phyloP scores from a whole-genome alignment of 371 early-diverging fungal genomes.

The Mucor circinelloides region DNA sequence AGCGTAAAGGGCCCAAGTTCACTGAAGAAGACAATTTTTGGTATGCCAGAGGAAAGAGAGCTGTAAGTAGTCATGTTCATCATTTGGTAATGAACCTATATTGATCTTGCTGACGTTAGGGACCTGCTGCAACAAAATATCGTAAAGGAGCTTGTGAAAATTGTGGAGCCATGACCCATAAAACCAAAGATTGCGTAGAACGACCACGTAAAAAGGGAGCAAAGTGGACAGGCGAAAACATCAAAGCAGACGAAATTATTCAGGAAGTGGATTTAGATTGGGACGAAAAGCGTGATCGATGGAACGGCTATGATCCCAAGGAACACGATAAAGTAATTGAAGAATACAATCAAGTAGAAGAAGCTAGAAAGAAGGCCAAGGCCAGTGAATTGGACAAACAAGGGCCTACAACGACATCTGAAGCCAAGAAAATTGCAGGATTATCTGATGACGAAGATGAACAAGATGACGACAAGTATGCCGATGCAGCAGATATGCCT shows the following conservation, averaged over 20 bases:
- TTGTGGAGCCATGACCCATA: constrained; percentile 95
- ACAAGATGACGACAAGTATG: constrained; percentile 91
- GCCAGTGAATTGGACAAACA: constrained; percentile 77
- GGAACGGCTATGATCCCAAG: constrained; percentile 95
- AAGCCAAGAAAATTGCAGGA: constrained; percentile 57
- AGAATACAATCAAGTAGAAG: constrained; percentile 93
- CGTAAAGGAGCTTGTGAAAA: constrained; percentile 96
- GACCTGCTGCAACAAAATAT: constrained; percentile 86
- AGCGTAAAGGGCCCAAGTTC: constrained; percentile 39
- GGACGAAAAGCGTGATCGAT: constrained; percentile 96
- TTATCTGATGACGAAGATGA: constrained; percentile 72
- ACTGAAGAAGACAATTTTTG: constrained; percentile 64
- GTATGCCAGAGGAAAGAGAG: constrained; percentile 82
- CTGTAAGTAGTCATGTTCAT: constrained; percentile 45
- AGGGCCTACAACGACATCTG: constrained; percentile 56
- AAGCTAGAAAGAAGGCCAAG: constrained; percentile 81
- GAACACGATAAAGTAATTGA: constrained; percentile 80
- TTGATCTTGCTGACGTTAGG: constrained; percentile 30
- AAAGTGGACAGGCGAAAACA: constrained; percentile 83
- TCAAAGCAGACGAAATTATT: constrained; percentile 87
- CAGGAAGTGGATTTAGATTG: constrained; percentile 80
- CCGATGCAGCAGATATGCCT: constrained; percentile 86
- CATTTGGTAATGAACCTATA: not conserved
- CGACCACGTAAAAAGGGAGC: constrained; percentile 91
- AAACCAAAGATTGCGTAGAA: constrained; percentile 92